Base-by-base conservation (phyloP, 2,329 filamentous ascomycete species). In the Aspergillus costaricaensis region DNA sequence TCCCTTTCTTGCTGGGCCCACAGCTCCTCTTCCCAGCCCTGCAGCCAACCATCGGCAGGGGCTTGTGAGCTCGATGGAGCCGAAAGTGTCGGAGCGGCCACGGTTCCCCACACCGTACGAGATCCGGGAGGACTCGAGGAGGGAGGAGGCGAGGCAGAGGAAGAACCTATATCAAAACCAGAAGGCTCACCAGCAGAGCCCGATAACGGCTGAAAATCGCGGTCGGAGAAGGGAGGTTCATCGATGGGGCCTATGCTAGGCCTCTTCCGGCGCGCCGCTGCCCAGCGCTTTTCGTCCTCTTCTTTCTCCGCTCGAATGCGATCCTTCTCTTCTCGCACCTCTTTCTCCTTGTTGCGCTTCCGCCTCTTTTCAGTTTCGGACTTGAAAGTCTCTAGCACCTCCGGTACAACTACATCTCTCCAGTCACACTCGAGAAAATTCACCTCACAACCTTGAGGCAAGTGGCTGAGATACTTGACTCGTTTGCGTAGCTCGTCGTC, bases 401-500 rank as follows among this genome's bases (percentile, higher is more conserved):
- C 88, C 0, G 87, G 82, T 3, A 87, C 84, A 5, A 97, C 91
- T 39, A 95, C 91, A 66, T 96, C 92, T 3, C 91, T 92, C 93
- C 93, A 97, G 74, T 97, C 92, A 71, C 93, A 97, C 77, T 97
- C 93, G 1, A 97, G 77, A 69, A 96, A 96, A 66, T 85, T 92
- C 44, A 97, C 91, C 66, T 96, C 89, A 73, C 92, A 96, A n/a
- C 93, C 93, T 54, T 90, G 88, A 0, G 93, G 93, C 5, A 97
- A 82, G 75, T 97, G 93, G 0, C 87, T 86, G 3, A 97, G 83
- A 66, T 96, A 97, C 73, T 95, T 96, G 58, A 91, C 88, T 32
- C 92, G 86, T 72, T 90, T 92, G 50, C 93, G 87, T 56, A 96
- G 76, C 15, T 89, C 88, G 69, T 96, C 92, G 67, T 97, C 92